Conservation (phyloP, 176 grass and related monocot species). For the Microstegium vimineum region DNA sequence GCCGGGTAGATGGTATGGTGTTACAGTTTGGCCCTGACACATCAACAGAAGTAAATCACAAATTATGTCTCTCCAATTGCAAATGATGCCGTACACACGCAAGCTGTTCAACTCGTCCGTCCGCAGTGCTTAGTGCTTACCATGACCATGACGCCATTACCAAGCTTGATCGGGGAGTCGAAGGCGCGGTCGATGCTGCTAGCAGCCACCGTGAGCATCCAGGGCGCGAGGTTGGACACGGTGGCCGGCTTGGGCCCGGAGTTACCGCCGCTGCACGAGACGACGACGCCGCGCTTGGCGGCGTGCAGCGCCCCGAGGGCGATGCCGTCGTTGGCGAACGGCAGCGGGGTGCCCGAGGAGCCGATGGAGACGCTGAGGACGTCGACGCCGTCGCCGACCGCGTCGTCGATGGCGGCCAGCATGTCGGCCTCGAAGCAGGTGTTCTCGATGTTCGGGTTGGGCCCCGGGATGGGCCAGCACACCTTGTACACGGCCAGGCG, state of each 20-base stretch:
- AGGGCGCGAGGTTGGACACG: conserved; percentile 80
- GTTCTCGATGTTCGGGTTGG: conserved; percentile 87
- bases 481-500: conserved; percentile 87
- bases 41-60: neutral
- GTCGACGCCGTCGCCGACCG: conserved; percentile 78
- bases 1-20: conserved; percentile 38
- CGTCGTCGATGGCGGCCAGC: conserved; percentile 92
- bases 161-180: conserved; percentile 54
- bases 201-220: conserved; percentile 82
- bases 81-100: too few species aligned
- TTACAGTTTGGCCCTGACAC: conserved; percentile 81
- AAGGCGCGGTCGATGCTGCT: conserved; percentile 97
- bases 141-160: conserved; percentile 43
- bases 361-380: conserved; percentile 92
- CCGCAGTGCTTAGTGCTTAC: conserved; percentile 42
- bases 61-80: neutral
- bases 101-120: neutral
- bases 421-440: conserved; percentile 97
- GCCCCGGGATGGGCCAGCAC: conserved; percentile 92
- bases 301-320: conserved; percentile 77
- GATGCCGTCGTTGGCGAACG: conserved; percentile 57
- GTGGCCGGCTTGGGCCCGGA: conserved; percentile 66
- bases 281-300: conserved; percentile 48
- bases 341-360: conserved; percentile 15
- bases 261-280: conserved; percentile 87